Conservation (phyloP, 306 rosid species). For the Echinosophora koreensis region DNA sequence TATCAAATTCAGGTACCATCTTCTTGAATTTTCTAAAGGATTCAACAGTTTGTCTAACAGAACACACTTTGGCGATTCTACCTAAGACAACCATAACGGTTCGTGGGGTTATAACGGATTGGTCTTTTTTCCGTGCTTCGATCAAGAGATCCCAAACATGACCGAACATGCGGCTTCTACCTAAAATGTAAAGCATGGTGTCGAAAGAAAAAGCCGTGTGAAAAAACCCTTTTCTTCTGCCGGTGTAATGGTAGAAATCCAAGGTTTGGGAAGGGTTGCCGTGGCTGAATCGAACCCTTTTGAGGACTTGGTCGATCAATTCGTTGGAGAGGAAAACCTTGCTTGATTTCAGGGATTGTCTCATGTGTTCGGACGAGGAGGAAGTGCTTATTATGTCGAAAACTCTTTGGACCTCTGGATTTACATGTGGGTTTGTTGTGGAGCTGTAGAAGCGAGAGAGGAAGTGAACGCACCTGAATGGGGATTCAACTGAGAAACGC, state of each 20-base stretch:
- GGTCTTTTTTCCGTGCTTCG: slow-evolving; percentile 62
- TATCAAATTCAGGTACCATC: slow-evolving; percentile 67
- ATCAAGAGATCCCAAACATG: slow-evolving; percentile 66
- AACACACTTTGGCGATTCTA: slow-evolving; percentile 81
- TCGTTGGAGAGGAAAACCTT: slow-evolving; percentile 81
- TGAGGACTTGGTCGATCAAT: slow-evolving; percentile 72
- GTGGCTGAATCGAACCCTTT: slow-evolving; percentile 85
- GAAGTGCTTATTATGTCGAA: slow-evolving; percentile 60
- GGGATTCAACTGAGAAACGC: slow-evolving; percentile 35
- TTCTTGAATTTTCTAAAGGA: slow-evolving; percentile 77
- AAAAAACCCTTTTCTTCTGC: slow-evolving; percentile 73
- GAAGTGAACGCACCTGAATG: slow-evolving; percentile 43
- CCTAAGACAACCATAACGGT: slow-evolving; percentile 84
- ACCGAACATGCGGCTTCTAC: slow-evolving; percentile 73
- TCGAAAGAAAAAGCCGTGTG: slow-evolving; percentile 76
- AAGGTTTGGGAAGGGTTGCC: slow-evolving; percentile 76
- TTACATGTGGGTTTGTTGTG: slow-evolving; percentile 34
- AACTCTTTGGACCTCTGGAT: slow-evolving; percentile 52
- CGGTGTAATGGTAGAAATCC: slow-evolving; percentile 75
- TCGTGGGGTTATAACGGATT: slow-evolving; percentile 59
- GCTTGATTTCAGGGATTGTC: slow-evolving; percentile 65
- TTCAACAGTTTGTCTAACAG: slow-evolving; percentile 84
- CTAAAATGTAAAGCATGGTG: slow-evolving; percentile 82
- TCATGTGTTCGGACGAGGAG: slow-evolving; percentile 48
- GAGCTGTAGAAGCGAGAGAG: slow-evolving; percentile 52